Conservation (phyloP, 2,329 filamentous ascomycete genomes). For the Colletotrichum sp. region DNA sequence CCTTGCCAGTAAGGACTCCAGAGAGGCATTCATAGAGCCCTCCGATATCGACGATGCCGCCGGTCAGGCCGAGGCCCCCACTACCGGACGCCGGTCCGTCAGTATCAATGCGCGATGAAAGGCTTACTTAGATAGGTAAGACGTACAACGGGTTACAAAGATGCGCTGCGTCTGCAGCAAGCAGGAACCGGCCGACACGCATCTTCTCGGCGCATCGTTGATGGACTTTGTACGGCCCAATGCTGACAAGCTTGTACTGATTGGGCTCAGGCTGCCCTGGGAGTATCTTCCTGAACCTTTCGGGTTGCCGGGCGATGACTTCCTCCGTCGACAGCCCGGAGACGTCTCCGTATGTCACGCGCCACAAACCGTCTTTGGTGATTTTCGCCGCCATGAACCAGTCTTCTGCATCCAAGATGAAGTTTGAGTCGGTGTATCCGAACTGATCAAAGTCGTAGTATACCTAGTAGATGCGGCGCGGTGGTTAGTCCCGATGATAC, state of each 20-base stretch:
- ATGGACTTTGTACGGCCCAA: slow-evolving; percentile 66
- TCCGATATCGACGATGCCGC: slow-evolving; percentile 66
- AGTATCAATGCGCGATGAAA: neutral
- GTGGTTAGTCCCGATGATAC: neutral
- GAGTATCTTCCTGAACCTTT: slow-evolving; percentile 61
- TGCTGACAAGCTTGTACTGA: slow-evolving; percentile 60
- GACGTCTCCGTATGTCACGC: slow-evolving; percentile 66
- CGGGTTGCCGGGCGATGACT: slow-evolving; percentile 55
- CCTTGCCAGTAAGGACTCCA: slow-evolving; percentile 44
- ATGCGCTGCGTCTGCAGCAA: slow-evolving; percentile 67
- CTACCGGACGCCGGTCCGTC: neutral
- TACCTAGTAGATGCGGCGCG: neutral
- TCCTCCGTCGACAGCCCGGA: slow-evolving; percentile 57
- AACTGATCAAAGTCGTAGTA: slow-evolving; percentile 63
- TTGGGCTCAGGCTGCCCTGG: slow-evolving; percentile 62
- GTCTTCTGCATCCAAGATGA: slow-evolving; percentile 64
- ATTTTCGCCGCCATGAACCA: slow-evolving; percentile 66
- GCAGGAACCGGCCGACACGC: slow-evolving; percentile 58
- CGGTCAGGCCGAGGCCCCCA: slow-evolving; percentile 66
- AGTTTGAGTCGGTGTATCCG: slow-evolving; percentile 60
- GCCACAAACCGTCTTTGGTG: slow-evolving; percentile 62
- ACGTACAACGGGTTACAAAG: slow-evolving; percentile 50
- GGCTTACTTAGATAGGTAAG: neutral
- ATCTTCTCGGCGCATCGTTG: slow-evolving; percentile 63
- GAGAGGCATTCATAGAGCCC: slow-evolving; percentile 63